Conservation (phyloP, 345 rosid genomes). For the Anastatica hierochuntica region DNA sequence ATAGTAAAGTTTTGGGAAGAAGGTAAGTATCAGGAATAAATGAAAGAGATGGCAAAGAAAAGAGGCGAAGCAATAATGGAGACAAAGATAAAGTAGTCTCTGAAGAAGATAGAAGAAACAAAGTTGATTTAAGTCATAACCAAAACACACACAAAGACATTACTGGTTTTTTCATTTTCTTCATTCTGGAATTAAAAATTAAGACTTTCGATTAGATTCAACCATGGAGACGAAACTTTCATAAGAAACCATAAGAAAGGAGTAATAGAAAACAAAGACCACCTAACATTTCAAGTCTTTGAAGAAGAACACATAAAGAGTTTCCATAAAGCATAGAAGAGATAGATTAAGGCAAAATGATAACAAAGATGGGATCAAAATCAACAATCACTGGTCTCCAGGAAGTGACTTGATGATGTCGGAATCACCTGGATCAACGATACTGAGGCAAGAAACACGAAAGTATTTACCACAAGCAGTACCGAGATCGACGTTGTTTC, state of each 20-base stretch:
- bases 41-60: slow-evolving; percentile 45
- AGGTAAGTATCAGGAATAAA: slow-evolving; percentile 43
- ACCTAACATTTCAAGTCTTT: slow-evolving; percentile 1
- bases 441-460: slow-evolving; percentile 71
- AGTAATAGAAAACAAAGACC: neutral
- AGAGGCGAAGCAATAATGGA: slow-evolving; percentile 60
- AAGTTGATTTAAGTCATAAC: slow-evolving; percentile 6
- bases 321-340: neutral
- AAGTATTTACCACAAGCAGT: slow-evolving; percentile 76
- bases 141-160: neutral
- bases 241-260: neutral
- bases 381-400: slow-evolving; percentile 20
- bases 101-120: slow-evolving; percentile 27
- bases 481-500: slow-evolving; percentile 66
- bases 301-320: no score
- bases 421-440: slow-evolving; percentile 66
- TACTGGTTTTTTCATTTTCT: neutral
- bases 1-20: slow-evolving; percentile 36
- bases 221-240: neutral
- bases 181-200: neutral
- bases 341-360: neutral
- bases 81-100: slow-evolving; percentile 33
- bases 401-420: slow-evolving; percentile 69
- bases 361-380: neutral
- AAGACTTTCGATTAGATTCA: neutral